Percentiles rank a stretch among this genome's conserved stretches.
These are phyloP conservation scores for Yarrowia deformans DNA, from an alignment of 805 yeast genomes.

Conservation along the genomic window DNA sequence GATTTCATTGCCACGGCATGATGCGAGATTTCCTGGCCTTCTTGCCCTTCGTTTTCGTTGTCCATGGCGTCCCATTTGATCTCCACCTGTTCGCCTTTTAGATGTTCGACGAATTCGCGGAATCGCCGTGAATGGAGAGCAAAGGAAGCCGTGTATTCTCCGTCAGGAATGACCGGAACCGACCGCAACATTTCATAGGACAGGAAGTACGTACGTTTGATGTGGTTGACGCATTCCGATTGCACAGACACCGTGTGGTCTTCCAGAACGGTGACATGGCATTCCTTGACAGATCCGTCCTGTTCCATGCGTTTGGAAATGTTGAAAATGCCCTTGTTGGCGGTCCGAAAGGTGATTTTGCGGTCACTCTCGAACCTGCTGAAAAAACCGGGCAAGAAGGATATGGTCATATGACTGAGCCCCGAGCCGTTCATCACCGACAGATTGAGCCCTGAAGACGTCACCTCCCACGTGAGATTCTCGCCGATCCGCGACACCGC, in stretches of 20 bases:
- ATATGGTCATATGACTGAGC: slow-evolving; percentile 14
- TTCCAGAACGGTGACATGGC: slow-evolving; percentile 1
- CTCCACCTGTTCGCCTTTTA: slow-evolving; percentile 31
- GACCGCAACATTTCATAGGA: slow-evolving; percentile 7
- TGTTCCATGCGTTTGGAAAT: slow-evolving; percentile 29
- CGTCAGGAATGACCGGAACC: slow-evolving; percentile 13
- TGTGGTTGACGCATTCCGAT: slow-evolving; percentile 10
- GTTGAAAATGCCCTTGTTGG: slow-evolving; percentile 33
- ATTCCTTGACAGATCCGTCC: slow-evolving; percentile 5
- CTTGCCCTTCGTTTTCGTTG: not conserved
- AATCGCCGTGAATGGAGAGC: slow-evolving; percentile 12
- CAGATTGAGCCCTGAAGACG: not conserved
- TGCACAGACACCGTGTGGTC: slow-evolving; percentile 23
- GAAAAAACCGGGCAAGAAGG: slow-evolving; percentile 12
- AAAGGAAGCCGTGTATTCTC: slow-evolving; percentile 4
- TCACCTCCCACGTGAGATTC: slow-evolving; percentile 29
- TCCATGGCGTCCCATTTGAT: slow-evolving; percentile 20
- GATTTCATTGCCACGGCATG: slow-evolving; percentile 23
- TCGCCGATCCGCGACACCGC: slow-evolving; percentile 30
- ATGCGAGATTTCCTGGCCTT: not conserved
- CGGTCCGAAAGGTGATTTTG: not conserved
- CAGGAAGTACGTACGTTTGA: slow-evolving; percentile 19
- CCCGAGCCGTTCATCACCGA: slow-evolving; percentile 29
- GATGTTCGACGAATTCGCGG: slow-evolving; percentile 22
- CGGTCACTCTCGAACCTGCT: not conserved